Base-by-base conservation (phyloP, 208 protist species). In the Trypanosoma platydactyli region DNA sequence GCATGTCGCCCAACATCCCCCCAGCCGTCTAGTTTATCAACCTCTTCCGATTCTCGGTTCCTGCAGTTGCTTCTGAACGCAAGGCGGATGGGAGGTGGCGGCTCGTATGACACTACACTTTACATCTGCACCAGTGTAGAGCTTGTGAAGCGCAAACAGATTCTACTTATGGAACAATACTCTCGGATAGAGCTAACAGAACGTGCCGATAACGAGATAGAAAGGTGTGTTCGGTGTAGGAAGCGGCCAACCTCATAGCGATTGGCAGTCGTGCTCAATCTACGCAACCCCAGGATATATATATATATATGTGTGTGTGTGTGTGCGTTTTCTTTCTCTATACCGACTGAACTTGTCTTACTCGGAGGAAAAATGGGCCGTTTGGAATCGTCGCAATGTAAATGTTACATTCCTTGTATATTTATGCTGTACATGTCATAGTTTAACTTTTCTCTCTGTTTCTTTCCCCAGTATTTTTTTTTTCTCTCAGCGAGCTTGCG, bases 201-300 rank as follows among this genome's bases (percentile, higher is more conserved):
- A 41, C 20, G 27, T 3, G 5, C 46, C 6, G 9, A 64, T 29
- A 51, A 50, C 2, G 27, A 64, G 30, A 44, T 24, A 18, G 35
- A 44, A 22, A 5, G 13, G 29, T 53, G 55, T 20, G 30, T 57
- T 74, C 84, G 4, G 29, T 84, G n/a, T 62, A 73, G 1, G 41
- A 22, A 44, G 80, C 84, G 18, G 68, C 68, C 46, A 61, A 59
- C 46, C 86, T 75, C 73, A 75, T 72, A 3, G 49, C 67, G 0
- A 27, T 57, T 15, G 3, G n/a, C 1, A 62, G 80, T 5, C 79
- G 77, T 12, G 54, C 49, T 0, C 63, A 89, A 55, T 76, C 68
- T 81, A 77, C 15, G 27, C 35, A 73, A 5, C 44, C 84, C 24
- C 73, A 78, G 50, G 57, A 64, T 25, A 16, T 16, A 24, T 48